Evolutionary conservation across 2,329 filamentous ascomycete species (phyloP), one percentile per base, ranked within the genome.

Genomic region (Venturia oleaginea): DNA sequence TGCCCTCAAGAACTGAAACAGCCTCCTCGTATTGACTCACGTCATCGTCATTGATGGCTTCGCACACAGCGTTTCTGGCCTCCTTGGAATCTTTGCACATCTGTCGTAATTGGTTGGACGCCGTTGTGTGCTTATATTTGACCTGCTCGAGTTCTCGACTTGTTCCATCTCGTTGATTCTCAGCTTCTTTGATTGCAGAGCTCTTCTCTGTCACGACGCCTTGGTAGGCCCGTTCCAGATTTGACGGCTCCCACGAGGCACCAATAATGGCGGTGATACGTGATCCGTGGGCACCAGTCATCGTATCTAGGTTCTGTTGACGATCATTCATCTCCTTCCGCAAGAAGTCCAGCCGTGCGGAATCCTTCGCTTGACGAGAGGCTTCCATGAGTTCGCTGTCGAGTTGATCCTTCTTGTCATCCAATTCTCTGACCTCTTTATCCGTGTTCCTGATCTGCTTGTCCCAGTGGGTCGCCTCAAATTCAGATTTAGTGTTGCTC

Each of bases 321-420:
- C 88, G 85, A 68, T 91, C 87, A 67, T 85, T 84, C 34, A 91
- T 76, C 71, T 96, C 90, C 69, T 92, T 92, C 71, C 89, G 92
- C 40, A 92, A 82, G 69, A 90, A 86, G 65, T 96, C 90, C 13
- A 99, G 81, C 69, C 90, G 88, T 15, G 93, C 94, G 43, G 92
- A 84, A 67, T 96, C 92, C 4, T 88, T 86, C 6, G 92, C 91
- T 65, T 90, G 84, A 65, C 87, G 86, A 2, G 90, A 96, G 65
- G 88, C 91, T 70, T 95, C 89, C 10, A 92, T 83, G 42, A 97
- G 83, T 72, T 97, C 93, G n/a, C 83, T 79, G 55, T 88, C 87
- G 34, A 97, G 81, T 68, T 82, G 86, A 42, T 89, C 85, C 66
- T 84, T 87, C 70, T 89, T 85, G 24, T 83, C 85, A 70, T 97